These are phyloP conservation scores for Parsonsia alboflavescens DNA, from an alignment of 257 asterid species.

Conservation along the genomic window DNA sequence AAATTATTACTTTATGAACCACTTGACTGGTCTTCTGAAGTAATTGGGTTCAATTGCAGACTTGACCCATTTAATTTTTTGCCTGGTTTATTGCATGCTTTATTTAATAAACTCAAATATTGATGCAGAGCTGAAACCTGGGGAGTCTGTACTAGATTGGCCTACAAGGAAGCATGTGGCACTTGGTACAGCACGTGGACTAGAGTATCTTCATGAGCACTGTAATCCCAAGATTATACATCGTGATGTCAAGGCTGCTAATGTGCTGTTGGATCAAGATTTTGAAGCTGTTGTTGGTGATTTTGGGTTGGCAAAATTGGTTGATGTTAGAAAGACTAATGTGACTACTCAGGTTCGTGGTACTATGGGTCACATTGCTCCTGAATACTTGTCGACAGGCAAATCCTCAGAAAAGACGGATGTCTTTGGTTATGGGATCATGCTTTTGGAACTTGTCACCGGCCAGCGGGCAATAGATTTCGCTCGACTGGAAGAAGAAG, in stretches of 20 bases:
- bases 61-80: not conserved
- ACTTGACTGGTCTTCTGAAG: not conserved
- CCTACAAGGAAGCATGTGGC: slow-evolving; percentile 82
- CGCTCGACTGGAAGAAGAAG: slow-evolving; percentile 96
- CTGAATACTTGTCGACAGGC: slow-evolving; percentile 92
- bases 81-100: not conserved
- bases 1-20: not conserved
- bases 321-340: slow-evolving; percentile 81
- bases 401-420: slow-evolving; percentile 93
- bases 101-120: slow-evolving; percentile 12
- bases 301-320: slow-evolving; percentile 92
- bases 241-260: slow-evolving; percentile 99
- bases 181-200: slow-evolving; percentile 89
- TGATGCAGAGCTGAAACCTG: slow-evolving; percentile 73
- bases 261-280: slow-evolving; percentile 80
- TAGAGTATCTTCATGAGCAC: slow-evolving; percentile 91
- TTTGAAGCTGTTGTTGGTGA: slow-evolving; percentile 97
- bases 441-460: slow-evolving; percentile 87
- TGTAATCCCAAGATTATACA: slow-evolving; percentile 94
- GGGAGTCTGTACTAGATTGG: slow-evolving; percentile 77
- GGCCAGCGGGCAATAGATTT: slow-evolving; percentile 97
- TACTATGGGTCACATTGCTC: slow-evolving; percentile 99
- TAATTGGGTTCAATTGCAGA: not conserved
- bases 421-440: slow-evolving; percentile 94
- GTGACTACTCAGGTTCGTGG: slow-evolving; percentile 98